Evolutionary conservation across 2,329 filamentous ascomycete species (phyloP).

Genomic region (Fusarium sp.): DNA sequence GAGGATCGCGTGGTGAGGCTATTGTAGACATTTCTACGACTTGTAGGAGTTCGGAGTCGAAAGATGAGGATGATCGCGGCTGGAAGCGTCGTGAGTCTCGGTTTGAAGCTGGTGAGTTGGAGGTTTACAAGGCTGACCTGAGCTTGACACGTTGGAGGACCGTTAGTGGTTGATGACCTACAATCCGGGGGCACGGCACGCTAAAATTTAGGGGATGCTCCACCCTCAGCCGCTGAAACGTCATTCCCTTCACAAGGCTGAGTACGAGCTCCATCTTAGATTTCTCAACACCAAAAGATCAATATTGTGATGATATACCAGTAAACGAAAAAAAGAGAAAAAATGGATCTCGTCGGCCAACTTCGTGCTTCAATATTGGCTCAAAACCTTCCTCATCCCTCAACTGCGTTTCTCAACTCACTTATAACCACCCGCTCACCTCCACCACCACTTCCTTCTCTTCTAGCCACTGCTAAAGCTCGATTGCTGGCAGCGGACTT

Average conservation of each 20-base stretch:
- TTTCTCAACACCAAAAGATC: conserved; percentile 17
- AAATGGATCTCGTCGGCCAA: conserved; percentile 54
- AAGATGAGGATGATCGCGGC: neutral
- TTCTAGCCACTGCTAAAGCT: conserved; percentile 81
- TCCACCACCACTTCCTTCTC: conserved; percentile 70
- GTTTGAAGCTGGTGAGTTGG: neutral
- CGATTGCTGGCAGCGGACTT: conserved; percentile 83
- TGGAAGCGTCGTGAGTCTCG: neutral
- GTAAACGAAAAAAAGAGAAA: too few species aligned
- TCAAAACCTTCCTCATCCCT: conserved; percentile 62
- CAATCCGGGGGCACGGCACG: conserved; percentile 12
- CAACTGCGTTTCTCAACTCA: conserved; percentile 66
- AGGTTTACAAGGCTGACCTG: conserved; percentile 27
- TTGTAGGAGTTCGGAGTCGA: neutral
- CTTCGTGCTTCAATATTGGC: conserved; percentile 59
- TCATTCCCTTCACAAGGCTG: conserved; percentile 38
- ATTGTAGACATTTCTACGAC: conserved; percentile 67
- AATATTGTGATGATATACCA: neutral
- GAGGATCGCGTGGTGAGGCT: conserved; percentile 66
- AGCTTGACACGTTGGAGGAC: conserved; percentile 33
- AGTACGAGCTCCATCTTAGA: neutral
- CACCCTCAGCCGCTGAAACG: conserved; percentile 36
- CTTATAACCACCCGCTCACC: conserved; percentile 66
- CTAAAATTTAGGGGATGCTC: conserved; percentile 34
- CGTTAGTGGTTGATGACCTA: conserved; percentile 25